Base-by-base conservation (phyloP, 2,329 filamentous ascomycete species). In the Claviceps sp. region DNA sequence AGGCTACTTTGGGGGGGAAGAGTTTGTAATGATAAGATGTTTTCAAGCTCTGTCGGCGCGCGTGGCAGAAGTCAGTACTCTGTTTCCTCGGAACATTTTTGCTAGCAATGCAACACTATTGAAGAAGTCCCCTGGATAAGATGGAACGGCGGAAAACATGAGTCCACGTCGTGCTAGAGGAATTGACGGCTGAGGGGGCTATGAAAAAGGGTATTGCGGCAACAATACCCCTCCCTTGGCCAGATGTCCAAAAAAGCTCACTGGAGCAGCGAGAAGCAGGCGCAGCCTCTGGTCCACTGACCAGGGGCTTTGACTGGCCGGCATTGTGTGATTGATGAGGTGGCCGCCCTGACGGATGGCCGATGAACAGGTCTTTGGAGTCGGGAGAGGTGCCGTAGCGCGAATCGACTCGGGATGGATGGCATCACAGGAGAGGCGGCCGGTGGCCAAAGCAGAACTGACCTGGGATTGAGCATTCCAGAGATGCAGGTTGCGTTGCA, bases 1-100 rank as follows among this genome's bases (percentile, higher is more conserved):
- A 83, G 80, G 80, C 79, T 61, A 62, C 63, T 66, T 57, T 56
- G 51, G 8, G 38, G 50, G 48, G 20, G 41, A 30, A 6, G 38
- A 37, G 46, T 22, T n/a, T 37, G 37, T n/a, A 26, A 43, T 47
- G 18, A 22, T 5, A 18, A 40, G 7, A n/a, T 37, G 42, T 6
- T 14, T 16, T 18, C 42, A 53, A 43, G 38, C 30, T 50, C 43
- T 53, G 20, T 44, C 5, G n/a, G 37, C 9, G 8, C 8, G 26
- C 26, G 13, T 47, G 11, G 37, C 43, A 37, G 0, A 51, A 51
- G 49, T 54, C 49, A 54, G 49, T 22, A 45, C 38, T 45, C 11
- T 24, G 43, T 11, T 42, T 22, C 14, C 49, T 18, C 5, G 24
- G 18, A 2, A 16, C 13, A 40, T 14, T 14, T 18, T 42, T 37